phyloP scores from a whole-genome alignment of 441 rosid genomes.

The Pelargonium fulgidum region DNA sequence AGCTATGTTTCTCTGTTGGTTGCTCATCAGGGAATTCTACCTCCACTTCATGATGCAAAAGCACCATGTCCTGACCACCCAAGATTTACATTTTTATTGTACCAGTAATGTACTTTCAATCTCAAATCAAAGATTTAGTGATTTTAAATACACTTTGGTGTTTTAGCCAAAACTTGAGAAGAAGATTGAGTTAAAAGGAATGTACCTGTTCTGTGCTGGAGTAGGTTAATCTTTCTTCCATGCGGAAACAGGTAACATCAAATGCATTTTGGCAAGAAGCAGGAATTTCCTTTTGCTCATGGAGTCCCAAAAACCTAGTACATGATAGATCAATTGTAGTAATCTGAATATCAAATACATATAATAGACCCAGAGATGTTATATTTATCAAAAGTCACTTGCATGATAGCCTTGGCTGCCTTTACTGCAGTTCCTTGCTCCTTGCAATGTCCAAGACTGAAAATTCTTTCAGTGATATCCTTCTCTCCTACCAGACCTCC shows the following conservation, averaged over 20 bases:
- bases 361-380: too few species aligned
- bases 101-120: too few species aligned
- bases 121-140: too few species aligned
- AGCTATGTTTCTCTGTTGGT: constrained; percentile 46
- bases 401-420: constrained; percentile 71
- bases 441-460: constrained; percentile 55
- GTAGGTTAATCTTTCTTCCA: constrained; percentile 83
- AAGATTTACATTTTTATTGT: background rate
- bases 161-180: background rate
- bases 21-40: constrained; percentile 60
- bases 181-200: background rate
- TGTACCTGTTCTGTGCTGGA: constrained; percentile 68
- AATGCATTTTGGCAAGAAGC: constrained; percentile 51
- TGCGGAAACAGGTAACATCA: constrained; percentile 55
- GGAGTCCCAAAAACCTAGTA: constrained; percentile 66
- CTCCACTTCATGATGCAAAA: constrained; percentile 80
- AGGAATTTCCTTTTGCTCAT: constrained; percentile 56
- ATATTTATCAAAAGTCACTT: constrained; percentile 20
- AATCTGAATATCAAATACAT: background rate
- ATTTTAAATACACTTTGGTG: background rate
- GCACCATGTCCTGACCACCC: constrained; percentile 78
- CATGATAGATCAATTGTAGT: constrained; percentile 16
- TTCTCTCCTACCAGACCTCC: constrained; percentile 40
- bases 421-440: constrained; percentile 46
- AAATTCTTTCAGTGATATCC: constrained; percentile 46